Base-by-base conservation (phyloP, 352 stramenopile genomes). In the Peronospora destructor region DNA sequence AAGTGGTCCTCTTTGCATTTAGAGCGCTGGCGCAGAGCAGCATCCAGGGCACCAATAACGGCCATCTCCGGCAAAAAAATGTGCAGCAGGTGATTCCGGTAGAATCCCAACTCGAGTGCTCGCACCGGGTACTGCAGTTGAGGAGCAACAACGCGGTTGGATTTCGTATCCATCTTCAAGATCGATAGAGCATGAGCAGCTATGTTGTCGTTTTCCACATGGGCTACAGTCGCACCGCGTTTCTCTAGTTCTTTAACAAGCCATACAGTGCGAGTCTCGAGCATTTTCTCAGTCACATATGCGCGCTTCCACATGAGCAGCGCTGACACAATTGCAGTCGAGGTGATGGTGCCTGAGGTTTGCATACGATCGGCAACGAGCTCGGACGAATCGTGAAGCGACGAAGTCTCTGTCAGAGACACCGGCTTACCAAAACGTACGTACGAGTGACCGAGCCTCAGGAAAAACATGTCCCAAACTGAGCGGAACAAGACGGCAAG, bases 51-150 rank as follows among this genome's bases (percentile, higher is more conserved):
- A 16, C 76, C 73, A 29, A 79, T 50, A 14, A 90, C 56, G 4
- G 81, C 76, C 62, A 89, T 85, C 25, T 94, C 80, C 1, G 66
- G 73, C 5, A 91, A 35, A 28, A 95, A 92, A 37, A 87, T 56
- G 48, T 93, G 77, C 0, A 93, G 57, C 45, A 94, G 49, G 32
- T 93, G 80, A 49, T 95, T 95, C 4, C 85, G 79, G 56, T 93
- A 93, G 49, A 91, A 95, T 4, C 67, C 75, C 4, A 95, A 47
- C 43, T 87, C 74, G 1, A 95, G 59, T 28, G 83, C 73, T 26
- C 74, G 70, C 39, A 73, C 78, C 26, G 80, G 71, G 37, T 76
- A 84, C 40, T 76, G 54, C 8, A 86, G 47, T 9, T 85, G 68
- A 4, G 77, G 61, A n/a, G 50, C 26, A 10, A 88, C 46, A 21